Evolutionary conservation across 352 stramenopile species (phyloP).

Genomic region (Pythium apleroticum): DNA sequence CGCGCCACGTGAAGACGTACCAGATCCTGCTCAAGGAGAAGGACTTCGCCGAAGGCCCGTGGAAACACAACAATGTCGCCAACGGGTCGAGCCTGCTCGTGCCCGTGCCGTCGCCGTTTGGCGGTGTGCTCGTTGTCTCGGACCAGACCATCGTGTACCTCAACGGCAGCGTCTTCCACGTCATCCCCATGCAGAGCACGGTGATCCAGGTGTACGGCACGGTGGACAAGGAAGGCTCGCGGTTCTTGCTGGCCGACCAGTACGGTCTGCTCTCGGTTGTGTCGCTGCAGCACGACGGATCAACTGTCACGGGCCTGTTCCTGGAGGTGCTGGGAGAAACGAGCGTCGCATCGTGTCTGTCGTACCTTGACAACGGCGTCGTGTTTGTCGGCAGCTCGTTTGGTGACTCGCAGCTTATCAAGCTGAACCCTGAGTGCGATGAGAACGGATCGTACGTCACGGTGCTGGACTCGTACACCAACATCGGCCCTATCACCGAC

Average conservation of each 20-base stretch:
- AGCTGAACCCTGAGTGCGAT: slow-evolving; percentile 83
- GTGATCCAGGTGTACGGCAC: slow-evolving; percentile 89
- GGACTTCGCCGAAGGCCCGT: slow-evolving; percentile 87
- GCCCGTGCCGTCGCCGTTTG: slow-evolving; percentile 77
- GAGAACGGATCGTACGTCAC: slow-evolving; percentile 89
- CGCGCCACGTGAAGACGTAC: slow-evolving; percentile 92
- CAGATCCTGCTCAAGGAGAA: slow-evolving; percentile 89
- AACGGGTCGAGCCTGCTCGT: slow-evolving; percentile 86
- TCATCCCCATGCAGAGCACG: slow-evolving; percentile 90
- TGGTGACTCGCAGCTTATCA: slow-evolving; percentile 95
- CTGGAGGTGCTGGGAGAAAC: slow-evolving; percentile 94
- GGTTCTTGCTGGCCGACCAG: slow-evolving; percentile 89
- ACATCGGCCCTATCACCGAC: slow-evolving; percentile 98
- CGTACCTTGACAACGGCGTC: slow-evolving; percentile 94
- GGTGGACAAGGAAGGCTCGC: slow-evolving; percentile 87
- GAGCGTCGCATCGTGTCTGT: slow-evolving; percentile 88
- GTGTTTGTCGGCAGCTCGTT: slow-evolving; percentile 95
- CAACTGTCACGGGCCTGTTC: slow-evolving; percentile 79
- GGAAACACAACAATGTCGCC: slow-evolving; percentile 90
- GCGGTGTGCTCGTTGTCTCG: slow-evolving; percentile 90
- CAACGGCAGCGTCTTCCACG: slow-evolving; percentile 85
- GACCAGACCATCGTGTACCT: slow-evolving; percentile 93
- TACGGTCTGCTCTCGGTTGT: slow-evolving; percentile 90
- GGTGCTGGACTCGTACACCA: slow-evolving; percentile 96
- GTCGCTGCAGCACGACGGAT: slow-evolving; percentile 73